Evolutionary conservation across 2,329 filamentous ascomycete species (phyloP), one percentile per base, ranked within the genome.

Genomic region (Neocucurbitaria cava): DNA sequence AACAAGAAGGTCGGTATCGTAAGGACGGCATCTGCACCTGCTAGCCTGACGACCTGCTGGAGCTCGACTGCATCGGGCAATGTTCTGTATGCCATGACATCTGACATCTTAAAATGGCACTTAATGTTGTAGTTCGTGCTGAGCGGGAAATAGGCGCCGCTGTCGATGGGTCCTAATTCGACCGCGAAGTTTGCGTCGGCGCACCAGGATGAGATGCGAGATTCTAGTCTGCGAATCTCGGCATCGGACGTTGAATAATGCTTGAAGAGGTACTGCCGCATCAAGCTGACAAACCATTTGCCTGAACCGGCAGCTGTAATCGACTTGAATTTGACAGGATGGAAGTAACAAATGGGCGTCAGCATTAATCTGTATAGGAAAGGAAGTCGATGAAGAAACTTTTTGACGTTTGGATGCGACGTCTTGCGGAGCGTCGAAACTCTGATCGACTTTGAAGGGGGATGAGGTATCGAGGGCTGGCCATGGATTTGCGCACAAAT

Each of bases 161-260:
- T 79, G 4, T 72, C 70, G 23, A 85, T 76, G 15, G 77, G 72
- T n/a, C 68, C 74, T 0, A 84, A 63, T 43, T 82, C 74, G 4
- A 83, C 66, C n/a, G 78, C 79, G 59, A 84, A 83, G 52, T 83
- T 84, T 13, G 82, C 82, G 42, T 82, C 78, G 1, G 79, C 71
- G 13, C 83, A 77, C 81, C 82, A 85, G 5, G 74, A 65, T 1
- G 78, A 79, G 45, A 85, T 77, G 15, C 78, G 74, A 3, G 71
- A 68, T 64, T 82, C 78, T 0, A 85, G 73, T 23, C 74, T 71
- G 45, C 77, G 71, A 41, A 84, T 75, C 47, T 82, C 79, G 3
- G 71, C 67, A 49, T 79, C 77, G 38, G 76, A 69, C 5, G 75
- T 71, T 3, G 76, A 72, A 59, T 83, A 79, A 39, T 80, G 73